These are phyloP conservation scores for Crithidia bombi DNA, from an alignment of 208 protist species.

Conservation along the genomic window DNA sequence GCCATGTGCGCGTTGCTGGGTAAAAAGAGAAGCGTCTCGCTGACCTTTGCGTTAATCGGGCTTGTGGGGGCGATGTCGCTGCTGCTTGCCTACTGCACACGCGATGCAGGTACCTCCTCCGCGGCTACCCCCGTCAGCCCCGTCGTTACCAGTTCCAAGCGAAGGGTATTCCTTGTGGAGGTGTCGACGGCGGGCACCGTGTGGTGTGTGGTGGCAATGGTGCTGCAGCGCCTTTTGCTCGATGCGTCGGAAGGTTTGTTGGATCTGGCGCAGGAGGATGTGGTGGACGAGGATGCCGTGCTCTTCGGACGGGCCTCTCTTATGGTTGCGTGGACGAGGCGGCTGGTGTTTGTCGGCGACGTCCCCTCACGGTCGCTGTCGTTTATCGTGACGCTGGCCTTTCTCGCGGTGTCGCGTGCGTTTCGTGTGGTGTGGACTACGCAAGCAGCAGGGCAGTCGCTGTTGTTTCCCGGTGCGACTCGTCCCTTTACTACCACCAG, in stretches of 20 bases:
- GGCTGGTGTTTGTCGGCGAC: slow-evolving; percentile 15
- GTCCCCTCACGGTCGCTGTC: slow-evolving; percentile 38
- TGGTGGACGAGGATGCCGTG: slow-evolving; percentile 64
- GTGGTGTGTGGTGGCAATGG: slow-evolving; percentile 23
- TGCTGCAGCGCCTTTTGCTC: slow-evolving; percentile 22
- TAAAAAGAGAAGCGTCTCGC: slow-evolving; percentile 10
- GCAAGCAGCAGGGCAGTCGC: background rate
- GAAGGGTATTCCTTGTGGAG: background rate
- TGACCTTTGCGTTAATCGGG: background rate
- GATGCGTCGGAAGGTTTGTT: slow-evolving; percentile 15
- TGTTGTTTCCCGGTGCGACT: background rate
- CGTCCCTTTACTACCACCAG: background rate
- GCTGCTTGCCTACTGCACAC: slow-evolving; percentile 16
- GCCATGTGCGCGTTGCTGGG: slow-evolving; percentile 1
- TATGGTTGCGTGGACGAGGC: slow-evolving; percentile 23
- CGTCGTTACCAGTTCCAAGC: background rate
- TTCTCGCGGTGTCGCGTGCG: slow-evolving; percentile 10
- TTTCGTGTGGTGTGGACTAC: slow-evolving; percentile 5
- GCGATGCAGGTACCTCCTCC: background rate
- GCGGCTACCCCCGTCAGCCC: background rate
- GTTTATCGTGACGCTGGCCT: slow-evolving; percentile 18
- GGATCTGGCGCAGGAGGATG: slow-evolving; percentile 29
- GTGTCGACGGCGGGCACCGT: background rate
- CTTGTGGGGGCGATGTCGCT: slow-evolving; percentile 2
- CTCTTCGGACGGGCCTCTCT: slow-evolving; percentile 48